Conservation (phyloP, 345 rosid genomes). For the Eucalyptus curtisii region DNA sequence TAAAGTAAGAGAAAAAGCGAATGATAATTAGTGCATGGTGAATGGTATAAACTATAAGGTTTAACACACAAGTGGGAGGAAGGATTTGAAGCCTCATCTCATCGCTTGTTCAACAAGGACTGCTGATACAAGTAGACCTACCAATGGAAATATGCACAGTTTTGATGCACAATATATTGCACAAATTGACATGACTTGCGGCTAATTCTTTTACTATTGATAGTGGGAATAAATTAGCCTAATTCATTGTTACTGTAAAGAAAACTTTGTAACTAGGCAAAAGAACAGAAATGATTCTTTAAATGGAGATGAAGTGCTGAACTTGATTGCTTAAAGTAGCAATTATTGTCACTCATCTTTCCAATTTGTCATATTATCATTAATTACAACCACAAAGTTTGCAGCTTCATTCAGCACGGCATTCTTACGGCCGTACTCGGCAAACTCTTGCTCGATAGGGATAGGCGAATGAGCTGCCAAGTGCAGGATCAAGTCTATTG, state of each 20-base stretch:
- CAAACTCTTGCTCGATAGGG: background rate
- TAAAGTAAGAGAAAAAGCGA: background rate
- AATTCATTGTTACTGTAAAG: background rate
- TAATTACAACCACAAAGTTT: background rate
- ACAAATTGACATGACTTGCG: background rate
- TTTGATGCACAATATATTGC: background rate
- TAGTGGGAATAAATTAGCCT: background rate
- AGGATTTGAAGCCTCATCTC: background rate
- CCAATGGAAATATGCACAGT: background rate
- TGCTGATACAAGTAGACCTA: background rate
- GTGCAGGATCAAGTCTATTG: background rate
- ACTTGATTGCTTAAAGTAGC: background rate
- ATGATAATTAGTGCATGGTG: background rate
- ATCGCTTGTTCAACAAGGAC: background rate
- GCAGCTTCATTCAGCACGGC: background rate
- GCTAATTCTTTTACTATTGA: background rate
- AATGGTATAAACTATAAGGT: background rate
- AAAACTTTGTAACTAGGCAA: background rate
- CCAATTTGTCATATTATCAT: background rate
- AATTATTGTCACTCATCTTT: background rate
- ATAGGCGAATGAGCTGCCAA: background rate
- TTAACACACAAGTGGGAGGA: background rate
- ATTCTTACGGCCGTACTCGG: background rate
- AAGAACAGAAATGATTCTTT: background rate
- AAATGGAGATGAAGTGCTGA: background rate